phyloP scores from a whole-genome alignment of 148 eudicot species.

The Camellia sinensis region DNA sequence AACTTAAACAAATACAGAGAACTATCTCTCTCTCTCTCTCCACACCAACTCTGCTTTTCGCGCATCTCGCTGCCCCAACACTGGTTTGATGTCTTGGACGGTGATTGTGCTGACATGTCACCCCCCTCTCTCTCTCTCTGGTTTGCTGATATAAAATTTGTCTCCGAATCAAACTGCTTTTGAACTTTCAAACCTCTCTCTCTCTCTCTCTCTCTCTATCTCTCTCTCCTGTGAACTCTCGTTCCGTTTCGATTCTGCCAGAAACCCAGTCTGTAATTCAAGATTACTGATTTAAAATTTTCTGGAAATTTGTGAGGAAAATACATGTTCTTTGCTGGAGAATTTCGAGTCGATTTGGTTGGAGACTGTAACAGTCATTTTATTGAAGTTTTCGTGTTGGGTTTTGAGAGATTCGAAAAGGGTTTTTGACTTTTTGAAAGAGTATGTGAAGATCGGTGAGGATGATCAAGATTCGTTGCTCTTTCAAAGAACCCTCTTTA shows the following conservation, averaged over 20 bases:
- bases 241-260: neutral
- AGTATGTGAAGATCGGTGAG: neutral
- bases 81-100: neutral
- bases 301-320: neutral
- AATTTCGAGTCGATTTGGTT: neutral
- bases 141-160: neutral
- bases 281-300: neutral
- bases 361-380: constrained; percentile 6
- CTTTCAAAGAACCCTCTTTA: no score
- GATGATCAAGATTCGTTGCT: constrained; percentile 8
- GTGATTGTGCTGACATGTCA: constrained; percentile 10
- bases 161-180: neutral
- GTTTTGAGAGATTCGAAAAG: constrained; percentile 2
- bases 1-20: neutral
- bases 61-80: constrained; percentile 1
- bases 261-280: neutral
- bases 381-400: constrained; percentile 12
- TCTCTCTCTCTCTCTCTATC: neutral
- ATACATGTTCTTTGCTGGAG: neutral
- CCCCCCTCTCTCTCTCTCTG: neutral
- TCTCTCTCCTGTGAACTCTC: neutral
- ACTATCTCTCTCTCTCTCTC: neutral
- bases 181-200: neutral
- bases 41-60: neutral
- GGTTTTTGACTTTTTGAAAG: constrained; percentile 8